Evolutionary conservation across 331 rosid genomes (phyloP).

Genomic region (Telfairia occidentalis): DNA sequence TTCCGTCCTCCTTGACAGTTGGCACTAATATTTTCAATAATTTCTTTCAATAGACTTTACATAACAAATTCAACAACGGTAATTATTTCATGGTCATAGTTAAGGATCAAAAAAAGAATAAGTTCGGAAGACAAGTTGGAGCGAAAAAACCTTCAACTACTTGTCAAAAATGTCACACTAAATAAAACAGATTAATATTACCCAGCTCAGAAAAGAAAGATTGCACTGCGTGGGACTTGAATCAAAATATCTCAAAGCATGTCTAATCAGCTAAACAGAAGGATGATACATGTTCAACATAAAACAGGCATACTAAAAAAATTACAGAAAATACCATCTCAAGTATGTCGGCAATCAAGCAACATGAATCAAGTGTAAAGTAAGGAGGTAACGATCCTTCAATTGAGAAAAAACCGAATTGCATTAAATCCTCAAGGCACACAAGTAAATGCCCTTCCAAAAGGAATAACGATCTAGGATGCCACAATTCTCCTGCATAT

Average conservation of each 20-base stretch:
- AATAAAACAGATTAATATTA: background rate
- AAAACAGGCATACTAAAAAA: background rate
- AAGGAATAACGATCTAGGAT: conserved; percentile 68
- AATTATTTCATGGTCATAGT: background rate
- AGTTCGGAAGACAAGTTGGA: background rate
- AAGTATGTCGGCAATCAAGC: conserved; percentile 50
- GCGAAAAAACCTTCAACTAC: background rate
- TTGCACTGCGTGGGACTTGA: background rate
- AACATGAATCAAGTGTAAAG: conserved; percentile 57
- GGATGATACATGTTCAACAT: background rate
- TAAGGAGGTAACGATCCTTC: conserved; percentile 44
- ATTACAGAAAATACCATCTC: conserved; percentile 45
- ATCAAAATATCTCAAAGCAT: background rate
- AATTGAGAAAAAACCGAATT: conserved; percentile 41
- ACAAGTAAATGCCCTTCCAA: conserved; percentile 49
- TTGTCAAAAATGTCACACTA: background rate
- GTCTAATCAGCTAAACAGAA: background rate
- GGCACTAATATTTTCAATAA: background rate
- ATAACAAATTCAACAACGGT: background rate
- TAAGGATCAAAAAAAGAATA: background rate
- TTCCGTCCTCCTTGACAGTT: too few relatives aligned
- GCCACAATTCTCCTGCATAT: conserved; percentile 54
- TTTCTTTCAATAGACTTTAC: background rate
- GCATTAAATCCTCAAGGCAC: conserved; percentile 62
- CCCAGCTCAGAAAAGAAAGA: background rate